phyloP scores from a whole-genome alignment of 768 basidiomycete genomes.

The Scleroderma citrinum region DNA sequence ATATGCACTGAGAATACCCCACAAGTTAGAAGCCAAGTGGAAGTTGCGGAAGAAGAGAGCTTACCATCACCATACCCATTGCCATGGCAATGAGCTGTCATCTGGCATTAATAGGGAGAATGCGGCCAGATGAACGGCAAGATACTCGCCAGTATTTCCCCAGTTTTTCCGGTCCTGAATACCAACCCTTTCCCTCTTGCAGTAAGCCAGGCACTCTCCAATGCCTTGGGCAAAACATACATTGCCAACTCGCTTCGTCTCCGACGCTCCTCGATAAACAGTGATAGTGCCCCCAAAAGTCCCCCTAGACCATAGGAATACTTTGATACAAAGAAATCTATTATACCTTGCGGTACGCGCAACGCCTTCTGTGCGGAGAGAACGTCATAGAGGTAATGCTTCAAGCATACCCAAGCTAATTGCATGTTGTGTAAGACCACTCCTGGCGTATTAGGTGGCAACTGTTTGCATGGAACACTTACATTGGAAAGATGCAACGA shows the following conservation, averaged over 20 bases:
- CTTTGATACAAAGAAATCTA: conserved; percentile 59
- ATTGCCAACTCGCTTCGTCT: conserved; percentile 89
- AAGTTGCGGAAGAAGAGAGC: conserved; percentile 13
- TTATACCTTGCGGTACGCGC: conserved; percentile 40
- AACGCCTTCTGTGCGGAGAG: conserved; percentile 34
- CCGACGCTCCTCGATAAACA: conserved; percentile 84
- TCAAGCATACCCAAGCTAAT: conserved; percentile 60
- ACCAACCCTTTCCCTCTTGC: conserved; percentile 73
- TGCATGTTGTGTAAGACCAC: not conserved
- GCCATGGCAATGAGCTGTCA: conserved; percentile 59
- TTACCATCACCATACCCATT: conserved; percentile 89
- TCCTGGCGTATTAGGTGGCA: not conserved
- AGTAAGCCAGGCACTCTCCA: conserved; percentile 88
- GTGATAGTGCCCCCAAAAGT: conserved; percentile 62
- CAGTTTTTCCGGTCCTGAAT: conserved; percentile 61
- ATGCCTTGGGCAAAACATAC: conserved; percentile 83
- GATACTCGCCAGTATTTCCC: conserved; percentile 53
- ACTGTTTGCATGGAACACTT: conserved; percentile 16
- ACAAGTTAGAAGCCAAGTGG: not conserved
- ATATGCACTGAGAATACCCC: conserved; percentile 52
- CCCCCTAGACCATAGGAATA: conserved; percentile 73
- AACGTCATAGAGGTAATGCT: conserved; percentile 49
- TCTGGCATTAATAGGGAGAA: conserved; percentile 8
- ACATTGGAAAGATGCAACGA: conserved; percentile 82
- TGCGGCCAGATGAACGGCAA: not conserved